Conservation (phyloP, 1,139 yeast species). For the Magnusiomyces paraingens region DNA sequence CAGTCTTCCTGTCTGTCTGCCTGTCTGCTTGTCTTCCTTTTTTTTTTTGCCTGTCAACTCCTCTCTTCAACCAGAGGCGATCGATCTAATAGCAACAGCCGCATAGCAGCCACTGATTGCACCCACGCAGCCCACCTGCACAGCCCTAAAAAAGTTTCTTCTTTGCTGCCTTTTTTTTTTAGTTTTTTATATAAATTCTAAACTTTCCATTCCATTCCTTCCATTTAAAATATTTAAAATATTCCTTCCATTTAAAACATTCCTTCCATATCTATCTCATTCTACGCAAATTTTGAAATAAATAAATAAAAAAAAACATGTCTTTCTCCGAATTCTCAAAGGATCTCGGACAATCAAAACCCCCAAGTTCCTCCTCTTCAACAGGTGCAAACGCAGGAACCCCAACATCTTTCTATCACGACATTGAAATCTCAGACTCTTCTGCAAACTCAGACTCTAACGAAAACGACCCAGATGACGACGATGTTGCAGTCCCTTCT, state of each 20-base stretch:
- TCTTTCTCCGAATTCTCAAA: not conserved
- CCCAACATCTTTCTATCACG: conserved; percentile 7
- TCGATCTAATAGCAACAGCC: too few species aligned
- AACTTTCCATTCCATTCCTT: not conserved
- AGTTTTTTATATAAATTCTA: not conserved
- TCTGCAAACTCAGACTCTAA: conserved; percentile 10
- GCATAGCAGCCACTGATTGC: too few species aligned
- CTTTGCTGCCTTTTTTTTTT: not conserved
- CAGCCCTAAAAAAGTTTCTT: too few species aligned
- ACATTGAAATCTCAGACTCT: conserved; percentile 5
- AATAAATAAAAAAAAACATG: too few species aligned
- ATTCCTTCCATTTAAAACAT: not conserved
- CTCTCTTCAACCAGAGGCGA: too few species aligned
- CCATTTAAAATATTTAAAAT: not conserved
- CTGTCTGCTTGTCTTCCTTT: too few species aligned
- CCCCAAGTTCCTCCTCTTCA: not conserved
- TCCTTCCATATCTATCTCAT: too few species aligned
- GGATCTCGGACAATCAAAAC: not conserved
- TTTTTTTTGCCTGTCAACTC: too few species aligned
- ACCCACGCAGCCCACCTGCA: too few species aligned
- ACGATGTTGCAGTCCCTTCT: not conserved
- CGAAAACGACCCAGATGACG: not conserved
- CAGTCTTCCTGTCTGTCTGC: too few species aligned
- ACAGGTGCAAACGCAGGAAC: not conserved
- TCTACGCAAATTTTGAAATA: too few species aligned